Evolutionary conservation across 2,329 filamentous ascomycete genomes (phyloP).

Genomic region (Penicillium sp.): DNA sequence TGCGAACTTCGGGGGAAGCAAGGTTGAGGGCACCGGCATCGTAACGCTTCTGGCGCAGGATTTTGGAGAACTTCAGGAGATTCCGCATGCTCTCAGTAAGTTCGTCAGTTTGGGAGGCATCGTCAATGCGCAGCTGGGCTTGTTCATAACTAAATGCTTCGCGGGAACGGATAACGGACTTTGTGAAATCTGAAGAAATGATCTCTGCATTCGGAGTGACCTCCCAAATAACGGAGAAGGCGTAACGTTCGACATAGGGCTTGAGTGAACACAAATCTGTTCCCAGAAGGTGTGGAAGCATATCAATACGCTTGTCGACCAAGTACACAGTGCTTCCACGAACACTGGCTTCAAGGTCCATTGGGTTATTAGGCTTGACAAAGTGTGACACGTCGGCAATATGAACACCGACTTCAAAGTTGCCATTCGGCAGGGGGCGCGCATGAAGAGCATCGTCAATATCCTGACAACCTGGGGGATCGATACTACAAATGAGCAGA

Average conservation of each 20-base stretch:
- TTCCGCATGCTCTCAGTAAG: constrained; percentile 86
- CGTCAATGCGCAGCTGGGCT: constrained; percentile 91
- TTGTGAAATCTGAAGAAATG: constrained; percentile 83
- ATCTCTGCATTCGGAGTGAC: constrained; percentile 82
- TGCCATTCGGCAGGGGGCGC: constrained; percentile 79
- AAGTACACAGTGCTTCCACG: constrained; percentile 96
- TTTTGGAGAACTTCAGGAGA: constrained; percentile 84
- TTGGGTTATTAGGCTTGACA: constrained; percentile 93
- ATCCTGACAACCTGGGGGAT: constrained; percentile 93
- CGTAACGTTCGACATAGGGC: constrained; percentile 92
- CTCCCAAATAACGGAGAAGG: constrained; percentile 87
- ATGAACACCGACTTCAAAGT: constrained; percentile 94
- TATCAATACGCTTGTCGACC: constrained; percentile 98
- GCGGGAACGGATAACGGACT: constrained; percentile 94
- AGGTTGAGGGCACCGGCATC: constrained; percentile 92
- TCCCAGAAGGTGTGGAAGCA: constrained; percentile 94
- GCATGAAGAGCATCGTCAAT: constrained; percentile 98
- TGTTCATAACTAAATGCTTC: constrained; percentile 98
- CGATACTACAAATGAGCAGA: constrained; percentile 93
- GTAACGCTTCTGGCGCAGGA: constrained; percentile 92
- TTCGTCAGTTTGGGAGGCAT: constrained; percentile 81
- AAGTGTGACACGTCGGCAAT: constrained; percentile 99
- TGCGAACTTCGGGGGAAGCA: constrained; percentile 95
- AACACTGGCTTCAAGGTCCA: constrained; percentile 93
- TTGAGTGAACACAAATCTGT: constrained; percentile 96